Evolutionary conservation across 2,329 filamentous ascomycete genomes (phyloP), one percentile per base, ranked within the genome.

Genomic region (Colletotrichum sp.): DNA sequence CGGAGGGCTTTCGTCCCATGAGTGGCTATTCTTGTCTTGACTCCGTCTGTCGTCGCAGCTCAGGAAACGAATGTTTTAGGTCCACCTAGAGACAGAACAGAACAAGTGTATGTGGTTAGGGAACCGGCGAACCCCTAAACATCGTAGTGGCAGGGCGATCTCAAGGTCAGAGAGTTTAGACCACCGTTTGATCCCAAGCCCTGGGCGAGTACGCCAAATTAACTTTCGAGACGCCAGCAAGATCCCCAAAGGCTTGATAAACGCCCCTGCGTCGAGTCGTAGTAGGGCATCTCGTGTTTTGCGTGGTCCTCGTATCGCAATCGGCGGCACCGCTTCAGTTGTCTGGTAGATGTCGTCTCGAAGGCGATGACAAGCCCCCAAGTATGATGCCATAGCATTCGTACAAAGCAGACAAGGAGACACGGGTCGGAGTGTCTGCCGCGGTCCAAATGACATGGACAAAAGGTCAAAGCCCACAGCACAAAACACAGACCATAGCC

Each of bases 111-210:
- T 6, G 44, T 52, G 6, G n/a, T 52, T 52, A 21, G 70, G 73
- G 62, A 73, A 73, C 64, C 73, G 49, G 64, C 73, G 70, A 76
- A 60, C 70, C 59, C 64, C 64, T 60, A 76, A 69, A 13, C 64
- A 72, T 63, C 24, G 62, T 68, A 63, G 71, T 62, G 12, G 52
- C 30, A 24, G 52, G 36, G 66, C 52, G 75, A 71, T 71, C 71
- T 39, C 52, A 39, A 71, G 60, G 36, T 32, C 66, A 71, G 24
- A 65, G 32, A 75, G 60, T 67, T 75, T 64, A 67, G 66, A 57
- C 71, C 75, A 75, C 75, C 75, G 71, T 76, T 75, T 75, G 66
- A 67, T 75, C 62, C 66, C 59, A 76, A 75, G 62, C 66, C 75
- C 60, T 44, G 66, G 44, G 26, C 52, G 30, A 44, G 18, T 30